A percentile compares a stretch with the other conserved stretches of the same genome.
Conservation (phyloP, 257 asterid genomes). For the Solanum etuberosum region DNA sequence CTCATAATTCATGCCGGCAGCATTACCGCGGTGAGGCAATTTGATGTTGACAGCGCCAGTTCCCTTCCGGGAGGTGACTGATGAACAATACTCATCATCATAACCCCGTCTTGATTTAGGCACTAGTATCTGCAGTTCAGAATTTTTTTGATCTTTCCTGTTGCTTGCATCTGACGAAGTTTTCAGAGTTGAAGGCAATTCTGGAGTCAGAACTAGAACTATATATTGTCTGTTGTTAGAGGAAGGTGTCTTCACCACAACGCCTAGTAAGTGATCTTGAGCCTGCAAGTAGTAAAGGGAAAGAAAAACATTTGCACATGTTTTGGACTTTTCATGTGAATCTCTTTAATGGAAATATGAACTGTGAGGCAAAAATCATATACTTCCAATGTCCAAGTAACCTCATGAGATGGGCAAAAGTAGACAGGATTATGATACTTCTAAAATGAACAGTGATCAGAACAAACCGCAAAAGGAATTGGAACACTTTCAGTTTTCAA, state of each 20-base stretch:
- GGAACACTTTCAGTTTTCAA: neutral
- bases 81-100: conserved; percentile 73
- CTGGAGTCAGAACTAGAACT: conserved; percentile 79
- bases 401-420: neutral
- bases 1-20: conserved; percentile 79
- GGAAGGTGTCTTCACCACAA: conserved; percentile 65
- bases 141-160: conserved; percentile 26
- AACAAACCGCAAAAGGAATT: neutral
- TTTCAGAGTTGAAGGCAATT: conserved; percentile 35
- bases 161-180: conserved; percentile 25
- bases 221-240: conserved; percentile 58
- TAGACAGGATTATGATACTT: neutral
- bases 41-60: conserved; percentile 63
- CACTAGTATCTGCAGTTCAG: conserved; percentile 52
- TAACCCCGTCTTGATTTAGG: conserved; percentile 92
- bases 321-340: neutral
- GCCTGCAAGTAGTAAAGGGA: conserved; percentile 41
- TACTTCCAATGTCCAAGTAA: neutral
- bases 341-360: neutral
- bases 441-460: neutral
- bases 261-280: conserved; percentile 90
- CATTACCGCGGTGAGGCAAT: conserved; percentile 72
- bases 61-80: conserved; percentile 65
- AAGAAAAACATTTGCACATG: neutral
- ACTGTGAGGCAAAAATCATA: neutral